Evolutionary conservation across 257 asterid species (phyloP).

Genomic region (Forsythia suspensa): DNA sequence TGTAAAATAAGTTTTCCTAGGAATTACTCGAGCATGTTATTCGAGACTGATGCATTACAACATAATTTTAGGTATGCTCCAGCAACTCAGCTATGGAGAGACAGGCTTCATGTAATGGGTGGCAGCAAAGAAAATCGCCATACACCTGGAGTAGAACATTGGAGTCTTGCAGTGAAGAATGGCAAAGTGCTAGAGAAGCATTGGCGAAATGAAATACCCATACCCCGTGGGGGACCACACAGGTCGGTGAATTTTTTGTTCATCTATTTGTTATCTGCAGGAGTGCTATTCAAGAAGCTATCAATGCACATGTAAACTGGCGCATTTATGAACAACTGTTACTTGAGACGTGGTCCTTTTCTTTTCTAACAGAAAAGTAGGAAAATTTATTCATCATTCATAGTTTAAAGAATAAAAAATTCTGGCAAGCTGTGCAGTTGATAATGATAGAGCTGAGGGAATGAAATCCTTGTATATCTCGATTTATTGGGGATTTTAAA

Average conservation of each 20-base stretch:
- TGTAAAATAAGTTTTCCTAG: background rate
- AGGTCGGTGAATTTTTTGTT: conserved; percentile 34
- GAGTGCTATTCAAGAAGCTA: background rate
- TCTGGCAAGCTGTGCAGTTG: background rate
- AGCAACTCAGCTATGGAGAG: conserved; percentile 81
- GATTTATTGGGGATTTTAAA: background rate
- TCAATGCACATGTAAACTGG: background rate
- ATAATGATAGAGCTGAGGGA: background rate
- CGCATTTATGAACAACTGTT: background rate
- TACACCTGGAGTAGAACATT: conserved; percentile 67
- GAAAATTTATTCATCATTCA: background rate
- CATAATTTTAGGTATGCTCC: conserved; percentile 69
- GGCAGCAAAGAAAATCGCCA: conserved; percentile 85
- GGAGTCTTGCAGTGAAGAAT: conserved; percentile 71
- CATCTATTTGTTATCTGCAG: background rate
- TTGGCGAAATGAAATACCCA: conserved; percentile 58
- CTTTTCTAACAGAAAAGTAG: background rate
- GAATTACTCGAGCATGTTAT: background rate
- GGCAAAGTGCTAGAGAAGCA: conserved; percentile 65
- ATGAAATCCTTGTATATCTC: background rate
- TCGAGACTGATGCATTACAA: background rate
- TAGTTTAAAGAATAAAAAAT: background rate
- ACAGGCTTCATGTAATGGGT: conserved; percentile 78
- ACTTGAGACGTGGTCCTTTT: background rate
- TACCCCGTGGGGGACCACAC: conserved; percentile 85